Conservation (phyloP, 495 filamentous ascomycete species). For the Talaromyces trachyspermus region DNA sequence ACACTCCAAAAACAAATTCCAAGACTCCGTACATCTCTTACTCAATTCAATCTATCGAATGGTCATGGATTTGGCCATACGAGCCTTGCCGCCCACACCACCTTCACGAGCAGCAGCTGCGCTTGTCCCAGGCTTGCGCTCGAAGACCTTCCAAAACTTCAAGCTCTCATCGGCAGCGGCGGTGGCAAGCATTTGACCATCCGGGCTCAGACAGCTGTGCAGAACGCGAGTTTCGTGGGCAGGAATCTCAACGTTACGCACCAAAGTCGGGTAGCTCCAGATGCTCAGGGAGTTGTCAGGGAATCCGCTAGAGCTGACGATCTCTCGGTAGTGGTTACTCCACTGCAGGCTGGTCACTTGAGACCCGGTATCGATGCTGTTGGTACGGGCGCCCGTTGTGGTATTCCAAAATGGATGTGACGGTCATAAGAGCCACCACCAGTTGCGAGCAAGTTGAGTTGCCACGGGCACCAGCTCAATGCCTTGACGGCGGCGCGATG, state of each 20-base stretch:
- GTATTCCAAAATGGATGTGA: constrained; percentile 99
- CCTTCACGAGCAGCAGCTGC: constrained; percentile 49
- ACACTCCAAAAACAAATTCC: neutral
- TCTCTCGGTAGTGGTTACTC: constrained; percentile 95
- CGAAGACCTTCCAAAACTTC: constrained; percentile 99
- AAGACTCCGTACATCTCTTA: neutral
- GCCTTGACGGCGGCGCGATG: constrained; percentile 98
- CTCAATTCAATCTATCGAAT: constrained; percentile 62
- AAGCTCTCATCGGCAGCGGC: constrained; percentile 92
- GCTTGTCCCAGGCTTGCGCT: constrained; percentile 79
- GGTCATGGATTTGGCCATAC: constrained; percentile 92
- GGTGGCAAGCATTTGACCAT: constrained; percentile 94
- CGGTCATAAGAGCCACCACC: constrained; percentile 94
- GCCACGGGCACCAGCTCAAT: constrained; percentile 98
- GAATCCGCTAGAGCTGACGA: constrained; percentile 93
- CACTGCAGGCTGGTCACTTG: constrained; percentile 94
- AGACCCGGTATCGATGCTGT: constrained; percentile 96
- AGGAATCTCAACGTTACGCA: constrained; percentile 96
- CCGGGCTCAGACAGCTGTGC: constrained; percentile 89
- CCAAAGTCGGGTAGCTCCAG: constrained; percentile 95
- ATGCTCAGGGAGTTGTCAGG: constrained; percentile 98
- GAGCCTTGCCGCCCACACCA: constrained; percentile 53
- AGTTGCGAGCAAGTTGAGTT: constrained; percentile 90
- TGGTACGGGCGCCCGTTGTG: constrained; percentile 91
- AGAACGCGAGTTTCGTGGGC: constrained; percentile 97